phyloP scores from a whole-genome alignment of 2,329 filamentous ascomycete genomes.

The Aspergillus sp. region DNA sequence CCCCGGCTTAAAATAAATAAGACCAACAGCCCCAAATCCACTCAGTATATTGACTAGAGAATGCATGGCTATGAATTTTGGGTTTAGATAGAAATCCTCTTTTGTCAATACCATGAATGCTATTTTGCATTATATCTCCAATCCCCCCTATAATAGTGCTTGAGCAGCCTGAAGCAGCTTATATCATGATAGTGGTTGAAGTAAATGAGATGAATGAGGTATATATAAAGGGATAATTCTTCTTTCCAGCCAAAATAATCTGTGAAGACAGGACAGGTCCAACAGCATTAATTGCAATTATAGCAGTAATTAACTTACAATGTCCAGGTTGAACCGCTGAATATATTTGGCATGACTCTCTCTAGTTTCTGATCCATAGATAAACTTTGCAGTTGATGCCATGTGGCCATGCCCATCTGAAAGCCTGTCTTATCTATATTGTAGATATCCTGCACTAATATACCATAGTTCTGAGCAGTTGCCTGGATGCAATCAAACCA shows the following conservation, averaged over 20 bases:
- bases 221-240: too few species aligned
- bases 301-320: background rate
- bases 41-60: background rate
- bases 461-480: background rate
- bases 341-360: too few species aligned
- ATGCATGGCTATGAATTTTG: background rate
- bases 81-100: background rate
- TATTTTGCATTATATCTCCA: background rate
- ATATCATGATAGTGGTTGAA: constrained; percentile 3
- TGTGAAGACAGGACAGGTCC: constrained; percentile 2
- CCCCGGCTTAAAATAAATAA: background rate
- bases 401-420: background rate
- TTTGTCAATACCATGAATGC: background rate
- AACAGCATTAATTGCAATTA: constrained; percentile 1
- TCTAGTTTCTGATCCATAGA: too few species aligned
- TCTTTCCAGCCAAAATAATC: constrained; percentile 2
- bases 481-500: background rate
- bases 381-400: too few species aligned
- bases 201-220: constrained; percentile 3
- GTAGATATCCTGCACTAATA: background rate
- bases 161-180: background rate
- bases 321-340: background rate
- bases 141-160: background rate
- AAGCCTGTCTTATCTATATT: background rate
- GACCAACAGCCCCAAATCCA: background rate